Conservation (phyloP, 257 asterid species). For the Verbena officinalis region DNA sequence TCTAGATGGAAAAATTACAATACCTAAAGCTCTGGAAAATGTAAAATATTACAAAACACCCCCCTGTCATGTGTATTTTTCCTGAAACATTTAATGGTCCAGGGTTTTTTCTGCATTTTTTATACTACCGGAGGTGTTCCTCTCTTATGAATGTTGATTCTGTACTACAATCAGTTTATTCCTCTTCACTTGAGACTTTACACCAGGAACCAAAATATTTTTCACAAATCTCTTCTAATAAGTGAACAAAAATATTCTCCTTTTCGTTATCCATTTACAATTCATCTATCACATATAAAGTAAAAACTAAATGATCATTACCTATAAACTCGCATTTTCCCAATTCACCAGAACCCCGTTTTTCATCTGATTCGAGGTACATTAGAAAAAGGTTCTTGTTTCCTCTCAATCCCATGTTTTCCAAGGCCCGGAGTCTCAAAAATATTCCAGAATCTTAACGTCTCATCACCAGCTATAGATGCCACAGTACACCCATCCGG, state of each 20-base stretch:
- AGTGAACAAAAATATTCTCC: neutral
- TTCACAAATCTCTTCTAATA: neutral
- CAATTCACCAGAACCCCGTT: no score
- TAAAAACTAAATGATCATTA: neutral
- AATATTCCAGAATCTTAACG: slow-evolving; percentile 43
- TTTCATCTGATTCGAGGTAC: slow-evolving; percentile 41
- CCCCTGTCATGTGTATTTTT: no score
- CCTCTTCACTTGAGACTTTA: no score
- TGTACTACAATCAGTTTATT: no score
- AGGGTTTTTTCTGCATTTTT: no score
- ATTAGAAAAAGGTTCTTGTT: slow-evolving; percentile 40
- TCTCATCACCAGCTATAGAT: slow-evolving; percentile 47
- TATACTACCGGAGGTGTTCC: no score
- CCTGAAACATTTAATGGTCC: no score
- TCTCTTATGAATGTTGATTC: no score
- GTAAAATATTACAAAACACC: no score
- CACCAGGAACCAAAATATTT: no score
- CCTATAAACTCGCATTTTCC: neutral
- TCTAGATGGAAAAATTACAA: no score
- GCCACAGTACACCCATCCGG: slow-evolving; percentile 51
- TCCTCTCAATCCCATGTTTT: slow-evolving; percentile 20
- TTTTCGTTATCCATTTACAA: neutral
- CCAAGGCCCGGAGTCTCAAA: slow-evolving; percentile 36
- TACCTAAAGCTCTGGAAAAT: no score
- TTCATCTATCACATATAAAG: neutral